Evolutionary conservation across 108 stramenopile species (phyloP).

Genomic region (Fragilaria crotonensis): DNA sequence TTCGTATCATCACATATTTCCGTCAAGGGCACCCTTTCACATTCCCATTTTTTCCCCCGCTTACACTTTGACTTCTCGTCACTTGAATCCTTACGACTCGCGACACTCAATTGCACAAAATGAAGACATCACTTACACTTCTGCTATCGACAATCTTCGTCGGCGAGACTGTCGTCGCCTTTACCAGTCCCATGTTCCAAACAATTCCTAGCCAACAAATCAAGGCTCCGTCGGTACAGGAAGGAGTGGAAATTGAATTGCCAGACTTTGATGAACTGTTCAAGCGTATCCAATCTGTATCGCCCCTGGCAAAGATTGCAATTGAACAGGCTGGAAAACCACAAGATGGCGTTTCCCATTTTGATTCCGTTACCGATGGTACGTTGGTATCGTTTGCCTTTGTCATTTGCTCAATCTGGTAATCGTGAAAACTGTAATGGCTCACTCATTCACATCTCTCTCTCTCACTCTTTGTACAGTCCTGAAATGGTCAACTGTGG

Average conservation of each 20-base stretch:
- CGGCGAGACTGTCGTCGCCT: no score
- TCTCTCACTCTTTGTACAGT: background rate
- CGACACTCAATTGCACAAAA: no score
- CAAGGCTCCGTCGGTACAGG: constrained; percentile 39
- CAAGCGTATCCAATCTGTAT: constrained; percentile 38
- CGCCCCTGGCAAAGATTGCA: constrained; percentile 35
- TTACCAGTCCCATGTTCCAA: constrained; percentile 59
- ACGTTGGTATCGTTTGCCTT: background rate
- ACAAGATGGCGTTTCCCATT: background rate
- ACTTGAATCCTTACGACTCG: no score
- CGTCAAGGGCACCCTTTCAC: no score
- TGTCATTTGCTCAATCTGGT: background rate
- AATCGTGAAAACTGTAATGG: background rate
- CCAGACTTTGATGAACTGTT: constrained; percentile 57
- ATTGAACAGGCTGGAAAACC: background rate
- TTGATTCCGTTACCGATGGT: background rate
- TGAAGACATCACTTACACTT: no score
- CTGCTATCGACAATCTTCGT: no score
- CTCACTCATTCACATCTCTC: background rate
- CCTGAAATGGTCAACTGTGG: constrained; percentile 38
- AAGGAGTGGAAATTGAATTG: constrained; percentile 49
- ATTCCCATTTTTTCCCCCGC: no score
- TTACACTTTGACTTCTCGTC: no score
- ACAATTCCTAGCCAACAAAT: constrained; percentile 33
- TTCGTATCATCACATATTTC: no score